A percentile compares a stretch with the other conserved stretches of the same genome.
Conservation (phyloP, 306 rosid genomes). For the Dicorynia guianensis region DNA sequence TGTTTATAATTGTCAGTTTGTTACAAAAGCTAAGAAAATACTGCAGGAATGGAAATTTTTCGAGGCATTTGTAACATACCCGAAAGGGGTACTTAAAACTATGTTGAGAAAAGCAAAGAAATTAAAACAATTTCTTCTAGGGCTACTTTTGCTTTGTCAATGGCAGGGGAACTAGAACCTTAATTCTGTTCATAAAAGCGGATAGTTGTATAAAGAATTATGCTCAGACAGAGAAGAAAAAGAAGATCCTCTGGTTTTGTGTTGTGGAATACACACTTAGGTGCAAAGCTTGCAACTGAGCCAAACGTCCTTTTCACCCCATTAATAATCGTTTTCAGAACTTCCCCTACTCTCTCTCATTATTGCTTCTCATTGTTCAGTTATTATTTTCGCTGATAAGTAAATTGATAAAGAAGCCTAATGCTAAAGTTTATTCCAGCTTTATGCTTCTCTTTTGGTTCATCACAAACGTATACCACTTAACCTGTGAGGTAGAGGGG, state of each 20-base stretch:
- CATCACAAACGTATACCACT: slow-evolving; percentile 43
- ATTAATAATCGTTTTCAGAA: slow-evolving; percentile 57
- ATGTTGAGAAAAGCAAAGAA: not conserved
- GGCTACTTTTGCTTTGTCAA: slow-evolving; percentile 5
- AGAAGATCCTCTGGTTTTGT: slow-evolving; percentile 28
- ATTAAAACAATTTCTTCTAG: not conserved
- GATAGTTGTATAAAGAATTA: slow-evolving; percentile 13
- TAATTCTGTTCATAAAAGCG: not conserved
- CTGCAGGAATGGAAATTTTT: slow-evolving; percentile 19
- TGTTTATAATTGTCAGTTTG: slow-evolving; percentile 39
- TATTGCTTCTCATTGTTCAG: slow-evolving; percentile 38
- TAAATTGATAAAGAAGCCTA: not conserved
- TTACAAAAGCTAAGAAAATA: slow-evolving; percentile 22
- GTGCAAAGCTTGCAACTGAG: slow-evolving; percentile 40
- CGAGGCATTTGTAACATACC: slow-evolving; percentile 2
- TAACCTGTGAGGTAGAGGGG: not conserved
- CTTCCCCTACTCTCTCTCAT: slow-evolving; percentile 43
- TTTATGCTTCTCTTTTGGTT: slow-evolving; percentile 52
- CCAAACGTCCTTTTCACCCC: slow-evolving; percentile 62
- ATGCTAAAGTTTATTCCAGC: slow-evolving; percentile 36
- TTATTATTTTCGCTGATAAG: not conserved
- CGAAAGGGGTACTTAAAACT: slow-evolving; percentile 32
- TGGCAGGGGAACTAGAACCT: not conserved
- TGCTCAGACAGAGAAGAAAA: slow-evolving; percentile 31
- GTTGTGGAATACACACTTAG: slow-evolving; percentile 37